Evolutionary conservation across 768 basidiomycete genomes (phyloP), one percentile per base, ranked within the genome.

Genomic region (Auricularia cornea): DNA sequence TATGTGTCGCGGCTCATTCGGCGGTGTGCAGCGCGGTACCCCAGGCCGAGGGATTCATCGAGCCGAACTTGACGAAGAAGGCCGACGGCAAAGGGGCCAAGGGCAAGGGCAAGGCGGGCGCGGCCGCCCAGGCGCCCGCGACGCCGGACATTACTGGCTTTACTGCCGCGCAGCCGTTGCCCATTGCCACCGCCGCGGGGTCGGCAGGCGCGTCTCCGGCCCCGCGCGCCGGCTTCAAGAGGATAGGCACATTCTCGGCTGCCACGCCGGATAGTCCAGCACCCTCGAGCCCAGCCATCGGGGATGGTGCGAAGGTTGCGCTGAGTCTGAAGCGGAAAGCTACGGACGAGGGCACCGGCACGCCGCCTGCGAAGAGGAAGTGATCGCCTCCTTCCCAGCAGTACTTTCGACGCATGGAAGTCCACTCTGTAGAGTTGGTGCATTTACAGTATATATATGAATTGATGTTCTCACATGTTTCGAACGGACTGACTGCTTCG

Each of bases 291-390:
- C 38, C 66, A 18, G 60, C 40, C 16, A 76, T 82, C 1, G 76
- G 76, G 1, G 90, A 92, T 70, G 81, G 90, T 60, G 81, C 84
- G 33, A 93, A 86, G 73, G 84, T 94, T 51, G 83, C 84, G 4
- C 86, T 93, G 71, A 89, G 89, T 12, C 83, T 93, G 56, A 94
- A 94, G 79, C 79, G 92, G 69, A 94, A 93, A 72, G 89, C 88
- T 3, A 83, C 74, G 1, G 88, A 87, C 33, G 90, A 92, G 62
- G 79, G 81, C n/a, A 73, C 76, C 26, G 87, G 82, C 16, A 80
- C 85, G 3, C 90, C 89, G 5, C 83, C 88, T 10, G 71, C 84
- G 29, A 93, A 93, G 78, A 75, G 73, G 62, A 73, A 76, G 62
- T 78, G 74, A 60, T 41, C 40, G 41, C 35, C n/a, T 54, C 38